Evolutionary conservation across 2,329 filamentous ascomycete species (phyloP), one percentile per base, ranked within the genome.

Genomic region (Fusarium sp.): DNA sequence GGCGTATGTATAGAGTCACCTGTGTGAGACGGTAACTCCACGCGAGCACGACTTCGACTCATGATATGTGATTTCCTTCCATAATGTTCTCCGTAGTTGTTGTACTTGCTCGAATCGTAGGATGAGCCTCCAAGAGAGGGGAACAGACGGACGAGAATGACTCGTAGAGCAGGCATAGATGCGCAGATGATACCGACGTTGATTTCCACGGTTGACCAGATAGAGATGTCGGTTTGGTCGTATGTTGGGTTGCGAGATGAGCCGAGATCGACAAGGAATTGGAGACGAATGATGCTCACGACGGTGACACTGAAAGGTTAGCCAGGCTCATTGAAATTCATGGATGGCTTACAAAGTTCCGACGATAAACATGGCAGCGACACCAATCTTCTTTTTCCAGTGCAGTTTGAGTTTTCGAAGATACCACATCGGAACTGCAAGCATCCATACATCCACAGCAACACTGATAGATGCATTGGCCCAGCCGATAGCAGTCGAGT

Each of bases 291-390:
- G 6, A 81, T 77, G 38, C 78, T 80, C 29, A 81, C 72, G 8
- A 80, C 55, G 4, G 79, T 81, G 18, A 79, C 76, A 39, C 78
- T 80, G 23, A 18, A 16, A 18, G n/a, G 18, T 73, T n/a, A 54
- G 72, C 65, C 25, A 46, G n/a, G 7, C 15, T 37, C 11, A 12
- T 2, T 16, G 8, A 11, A 4, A 19, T 10, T 14, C 11, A 7
- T 6, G 25, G 2, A 7, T 4, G 4, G 72, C 81, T 77, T 56
- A 82, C 80, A 83, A 82, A 3, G 81, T 77, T 41, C 85, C 84
- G 3, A 85, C 79, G 8, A 80, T 76, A 48, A 86, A 85, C 82
- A 86, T 85, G 38, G 83, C 69, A 1, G 77, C 73, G 1, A 86
- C 79, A 8, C 80, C 81, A 31, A 83, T 65, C 74, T 86, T 86